Evolutionary conservation across 768 basidiomycete species (phyloP).

Genomic region (Collybia sordida): DNA sequence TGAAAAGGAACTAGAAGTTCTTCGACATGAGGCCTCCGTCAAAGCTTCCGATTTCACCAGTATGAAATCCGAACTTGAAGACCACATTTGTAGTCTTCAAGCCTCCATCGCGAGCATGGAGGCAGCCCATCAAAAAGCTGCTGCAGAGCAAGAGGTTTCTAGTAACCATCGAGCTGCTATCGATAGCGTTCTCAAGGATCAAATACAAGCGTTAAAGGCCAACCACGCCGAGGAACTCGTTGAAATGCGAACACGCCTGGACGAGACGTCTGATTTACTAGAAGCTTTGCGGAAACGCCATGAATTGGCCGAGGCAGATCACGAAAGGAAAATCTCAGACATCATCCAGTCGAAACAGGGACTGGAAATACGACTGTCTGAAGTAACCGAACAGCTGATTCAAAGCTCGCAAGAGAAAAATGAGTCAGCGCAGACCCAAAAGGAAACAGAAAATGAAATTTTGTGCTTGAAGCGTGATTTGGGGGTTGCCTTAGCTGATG

Average conservation of each 20-base stretch:
- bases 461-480: constrained; percentile 10
- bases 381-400: constrained; percentile 13
- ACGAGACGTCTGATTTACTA: constrained; percentile 30
- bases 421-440: constrained; percentile 1
- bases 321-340: constrained; percentile 31
- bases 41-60: constrained; percentile 13
- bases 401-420: constrained; percentile 8
- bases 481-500: constrained; percentile 5
- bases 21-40: constrained; percentile 13
- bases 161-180: constrained; percentile 14
- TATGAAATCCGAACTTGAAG: constrained; percentile 19
- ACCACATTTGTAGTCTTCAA: constrained; percentile 19
- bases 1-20: constrained; percentile 8
- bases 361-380: constrained; percentile 22
- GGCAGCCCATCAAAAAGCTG: constrained; percentile 20
- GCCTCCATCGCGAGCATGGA: constrained; percentile 14
- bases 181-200: constrained; percentile 23
- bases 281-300: constrained; percentile 31
- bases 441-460: constrained; percentile 4
- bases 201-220: constrained; percentile 29
- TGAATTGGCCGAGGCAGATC: constrained; percentile 30
- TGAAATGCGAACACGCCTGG: constrained; percentile 34
- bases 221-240: constrained; percentile 36
- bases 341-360: constrained; percentile 26
- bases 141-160: constrained; percentile 28